Evolutionary conservation across 768 basidiomycete species (phyloP), one percentile per base, ranked within the genome.

Genomic region (Auricularia cornea): DNA sequence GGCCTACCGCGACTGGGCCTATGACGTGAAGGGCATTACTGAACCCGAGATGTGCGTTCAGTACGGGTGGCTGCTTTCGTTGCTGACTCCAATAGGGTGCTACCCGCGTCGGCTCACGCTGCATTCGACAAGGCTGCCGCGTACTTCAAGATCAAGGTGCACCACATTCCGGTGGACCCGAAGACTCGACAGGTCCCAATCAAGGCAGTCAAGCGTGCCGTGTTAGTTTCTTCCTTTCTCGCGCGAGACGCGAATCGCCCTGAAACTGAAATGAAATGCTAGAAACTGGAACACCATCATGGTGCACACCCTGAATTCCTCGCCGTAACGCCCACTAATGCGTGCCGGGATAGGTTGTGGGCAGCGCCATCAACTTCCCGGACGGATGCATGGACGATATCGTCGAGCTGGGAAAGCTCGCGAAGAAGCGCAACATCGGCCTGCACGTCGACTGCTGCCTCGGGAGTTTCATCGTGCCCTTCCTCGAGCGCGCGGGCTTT

Each of bases 361-460:
- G 92, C 3, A 95, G 93, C 10, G 84, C 90, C 2, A 75, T 92
- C 72, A 92, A 92, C 72, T 94, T 92, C 73, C 88, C 89, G 0
- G 90, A 92, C 65, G 91, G 91, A 29, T 87, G 86, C 68, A 89
- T 90, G 76, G 93, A 95, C 71, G 85, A 94, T 63, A 96, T 99
- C 60, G 78, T 84, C 18, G 85, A 81, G 0, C 85, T 99, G 2
- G 89, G 85, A 20, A 78, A 78, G 41, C 80, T 99, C 18, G 95
- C 96, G 0, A 74, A 81, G 62, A 79, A 77, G 67, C 75, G 94
- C 72, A 87, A 89, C 20, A 79, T 95, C 62, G 94, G 94, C 6
- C 75, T 98, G 29, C 96, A 97, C 71, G 94, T 98, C 64, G 95
- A 97, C 69, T 95, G 94, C 72, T 98, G 95, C 72, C 79, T 98